Evolutionary conservation across 768 basidiomycete genomes (phyloP), one percentile per base, ranked within the genome.

Genomic region (Coprinopsis sp.): DNA sequence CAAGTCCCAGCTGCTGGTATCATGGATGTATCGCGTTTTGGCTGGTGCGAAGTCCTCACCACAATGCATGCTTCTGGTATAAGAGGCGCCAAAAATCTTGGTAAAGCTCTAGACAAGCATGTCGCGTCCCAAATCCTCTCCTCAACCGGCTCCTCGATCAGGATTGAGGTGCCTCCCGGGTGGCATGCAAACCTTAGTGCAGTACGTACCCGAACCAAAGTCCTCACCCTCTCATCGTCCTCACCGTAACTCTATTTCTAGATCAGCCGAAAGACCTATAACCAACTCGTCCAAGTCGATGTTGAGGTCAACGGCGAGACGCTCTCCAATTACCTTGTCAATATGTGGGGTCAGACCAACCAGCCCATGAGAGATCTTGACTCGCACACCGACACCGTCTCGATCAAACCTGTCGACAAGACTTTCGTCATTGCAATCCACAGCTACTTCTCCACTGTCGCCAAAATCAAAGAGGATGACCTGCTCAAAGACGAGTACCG

Each of bases 121-220:
- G 37, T 39, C 37, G 22, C 37, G 37, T 16, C 37, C 37, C 18
- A 39, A 39, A 19, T 39, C 37, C 37, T 39, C 16, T 39, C 37
- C 16, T 19, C 12, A 10, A 39, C 14, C 16, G 37, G 37, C 18
- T 22, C 37, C 22, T 39, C 37, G 11, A 23, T 39, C 22, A 39
- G 25, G 22, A 24, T 39, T 23, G 37, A 39, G 18, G 11, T 39
- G 8, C 37, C 37, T 18, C 11, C 37, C 16, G 37, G 37, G 37
- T 39, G 37, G 37, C 25, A 22, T 18, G 37, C 25, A 18, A 39
- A 39, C 37, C 6, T 39, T 6, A 39, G 37, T 39, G 37, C 37
- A 6, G 37, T 39, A 39, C 5, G 37, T 23, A 31, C 29, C 25
- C 37, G 13, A 23, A 10, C 4, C 37, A 5, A 18, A 18, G 7